phyloP scores from a whole-genome alignment of 257 asterid genomes.

The Verbena officinalis region DNA sequence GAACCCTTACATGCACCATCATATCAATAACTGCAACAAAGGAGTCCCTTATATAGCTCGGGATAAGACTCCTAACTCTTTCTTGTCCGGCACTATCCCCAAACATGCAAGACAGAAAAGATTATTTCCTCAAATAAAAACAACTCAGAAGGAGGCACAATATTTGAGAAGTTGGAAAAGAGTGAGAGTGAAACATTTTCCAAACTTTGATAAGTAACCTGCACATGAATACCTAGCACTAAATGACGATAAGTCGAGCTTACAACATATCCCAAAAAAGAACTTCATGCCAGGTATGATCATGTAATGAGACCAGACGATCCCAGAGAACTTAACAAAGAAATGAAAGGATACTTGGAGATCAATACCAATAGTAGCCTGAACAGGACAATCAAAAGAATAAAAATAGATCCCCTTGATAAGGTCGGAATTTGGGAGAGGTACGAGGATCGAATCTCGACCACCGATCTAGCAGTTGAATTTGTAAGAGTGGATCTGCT shows the following conservation, averaged over 20 bases:
- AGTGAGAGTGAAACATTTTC: not conserved
- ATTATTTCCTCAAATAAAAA: conserved; percentile 20
- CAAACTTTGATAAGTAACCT: conserved; percentile 12
- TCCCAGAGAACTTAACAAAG: conserved; percentile 5
- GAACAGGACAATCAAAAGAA: conserved; percentile 32
- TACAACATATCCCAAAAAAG: conserved; percentile 1
- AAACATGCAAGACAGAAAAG: conserved; percentile 29
- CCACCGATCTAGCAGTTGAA: too few species aligned
- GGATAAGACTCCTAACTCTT: conserved; percentile 91
- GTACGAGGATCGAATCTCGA: too few species aligned
- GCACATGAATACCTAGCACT: conserved; percentile 1
- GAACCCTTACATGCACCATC: conserved; percentile 83
- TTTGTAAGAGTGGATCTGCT: too few species aligned
- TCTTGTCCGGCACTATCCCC: conserved; percentile 99
- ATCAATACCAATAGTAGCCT: conserved; percentile 98
- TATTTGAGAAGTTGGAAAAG: not conserved
- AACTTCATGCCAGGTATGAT: conserved; percentile 16
- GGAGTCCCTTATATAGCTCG: conserved; percentile 93
- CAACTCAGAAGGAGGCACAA: not conserved
- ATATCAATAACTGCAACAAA: conserved; percentile 93
- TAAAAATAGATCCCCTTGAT: not conserved
- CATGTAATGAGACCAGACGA: conserved; percentile 21
- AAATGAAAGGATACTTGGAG: conserved; percentile 34
- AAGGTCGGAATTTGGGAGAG: too few species aligned
- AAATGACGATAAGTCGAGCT: conserved; percentile 9